These are phyloP conservation scores for Rhizopogon salebrosus DNA, from an alignment of 768 basidiomycete genomes.

Conservation along the genomic window DNA sequence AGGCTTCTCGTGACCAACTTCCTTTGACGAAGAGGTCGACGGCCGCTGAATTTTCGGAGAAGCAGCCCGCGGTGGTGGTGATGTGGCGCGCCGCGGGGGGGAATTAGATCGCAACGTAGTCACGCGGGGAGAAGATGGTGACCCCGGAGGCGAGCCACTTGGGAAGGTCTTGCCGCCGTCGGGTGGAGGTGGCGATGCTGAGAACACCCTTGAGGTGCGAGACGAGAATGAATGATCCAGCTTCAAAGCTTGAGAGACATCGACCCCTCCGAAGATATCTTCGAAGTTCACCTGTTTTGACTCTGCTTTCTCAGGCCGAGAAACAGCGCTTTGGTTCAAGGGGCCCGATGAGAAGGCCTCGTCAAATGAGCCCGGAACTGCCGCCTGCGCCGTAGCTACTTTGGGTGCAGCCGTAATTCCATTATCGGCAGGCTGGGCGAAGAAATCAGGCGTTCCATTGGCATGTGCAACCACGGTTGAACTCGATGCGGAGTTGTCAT, in stretches of 20 bases:
- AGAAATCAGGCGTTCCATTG: constrained; percentile 9
- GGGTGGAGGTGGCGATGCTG: constrained; percentile 12
- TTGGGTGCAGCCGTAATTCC: constrained; percentile 7
- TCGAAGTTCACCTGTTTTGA: constrained; percentile 32
- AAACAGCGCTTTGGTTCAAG: constrained; percentile 4
- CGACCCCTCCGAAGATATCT: constrained; percentile 50
- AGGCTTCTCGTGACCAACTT: constrained; percentile 49
- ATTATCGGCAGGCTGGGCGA: constrained; percentile 11
- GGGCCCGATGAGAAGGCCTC: constrained; percentile 37
- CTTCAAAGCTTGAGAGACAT: constrained; percentile 32
- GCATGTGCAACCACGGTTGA: constrained; percentile 2
- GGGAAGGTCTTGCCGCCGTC: constrained; percentile 29
- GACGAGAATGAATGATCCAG: constrained; percentile 35
- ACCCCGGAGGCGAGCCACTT: constrained; percentile 34
- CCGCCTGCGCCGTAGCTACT: constrained; percentile 11
- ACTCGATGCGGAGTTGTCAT: constrained; percentile 16
- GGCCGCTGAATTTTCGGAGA: constrained; percentile 54
- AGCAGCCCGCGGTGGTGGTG: constrained; percentile 44
- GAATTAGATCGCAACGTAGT: constrained; percentile 31
- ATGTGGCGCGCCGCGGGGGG: constrained; percentile 36
- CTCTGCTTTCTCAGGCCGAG: constrained; percentile 13
- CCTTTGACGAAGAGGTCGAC: constrained; percentile 54
- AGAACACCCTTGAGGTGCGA: constrained; percentile 27
- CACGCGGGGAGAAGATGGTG: constrained; percentile 31
- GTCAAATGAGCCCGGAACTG: constrained; percentile 36